Evolutionary conservation across 805 yeast genomes (phyloP).

Genomic region (Candida corydali): DNA sequence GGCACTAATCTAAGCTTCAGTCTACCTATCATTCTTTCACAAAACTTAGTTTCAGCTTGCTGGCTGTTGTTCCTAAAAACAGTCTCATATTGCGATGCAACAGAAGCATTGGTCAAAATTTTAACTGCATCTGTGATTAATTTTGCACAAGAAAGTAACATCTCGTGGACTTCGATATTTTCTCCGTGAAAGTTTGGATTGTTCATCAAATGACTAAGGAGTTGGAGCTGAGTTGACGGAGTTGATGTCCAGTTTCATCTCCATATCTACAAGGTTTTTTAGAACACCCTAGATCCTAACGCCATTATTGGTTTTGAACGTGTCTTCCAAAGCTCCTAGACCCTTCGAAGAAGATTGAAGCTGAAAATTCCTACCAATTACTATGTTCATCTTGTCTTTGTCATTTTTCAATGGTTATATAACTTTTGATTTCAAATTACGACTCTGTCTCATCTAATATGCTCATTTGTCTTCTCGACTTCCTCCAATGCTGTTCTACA

Average conservation of each 20-base stretch:
- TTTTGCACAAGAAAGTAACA: slow-evolving; percentile 72
- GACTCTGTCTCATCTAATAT: slow-evolving; percentile 58
- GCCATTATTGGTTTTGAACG: slow-evolving; percentile 35
- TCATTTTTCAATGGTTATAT: slow-evolving; percentile 52
- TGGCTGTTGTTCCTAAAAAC: slow-evolving; percentile 66
- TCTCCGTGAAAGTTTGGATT: slow-evolving; percentile 51
- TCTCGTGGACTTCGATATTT: slow-evolving; percentile 68
- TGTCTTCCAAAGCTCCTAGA: slow-evolving; percentile 52
- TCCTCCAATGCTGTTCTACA: slow-evolving; percentile 49
- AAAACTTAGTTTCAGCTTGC: slow-evolving; percentile 66
- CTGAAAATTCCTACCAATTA: slow-evolving; percentile 68
- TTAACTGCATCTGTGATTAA: slow-evolving; percentile 79
- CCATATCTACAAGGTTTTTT: slow-evolving; percentile 67
- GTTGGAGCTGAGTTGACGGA: slow-evolving; percentile 66
- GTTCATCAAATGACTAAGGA: slow-evolving; percentile 49
- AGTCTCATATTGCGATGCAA: slow-evolving; percentile 78
- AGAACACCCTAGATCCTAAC: slow-evolving; percentile 45
- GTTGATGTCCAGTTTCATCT: slow-evolving; percentile 68
- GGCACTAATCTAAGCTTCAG: slow-evolving; percentile 88
- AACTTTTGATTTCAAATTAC: slow-evolving; percentile 48
- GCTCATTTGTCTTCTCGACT: slow-evolving; percentile 55
- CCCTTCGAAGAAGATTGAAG: slow-evolving; percentile 69
- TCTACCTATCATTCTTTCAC: slow-evolving; percentile 89
- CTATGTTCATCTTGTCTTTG: slow-evolving; percentile 66
- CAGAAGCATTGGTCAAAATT: slow-evolving; percentile 66